Percentiles rank a stretch among this genome's conserved stretches.
Evolutionary conservation across 208 protist species (phyloP).

Genomic region (Trypanosomatidae sp.): DNA sequence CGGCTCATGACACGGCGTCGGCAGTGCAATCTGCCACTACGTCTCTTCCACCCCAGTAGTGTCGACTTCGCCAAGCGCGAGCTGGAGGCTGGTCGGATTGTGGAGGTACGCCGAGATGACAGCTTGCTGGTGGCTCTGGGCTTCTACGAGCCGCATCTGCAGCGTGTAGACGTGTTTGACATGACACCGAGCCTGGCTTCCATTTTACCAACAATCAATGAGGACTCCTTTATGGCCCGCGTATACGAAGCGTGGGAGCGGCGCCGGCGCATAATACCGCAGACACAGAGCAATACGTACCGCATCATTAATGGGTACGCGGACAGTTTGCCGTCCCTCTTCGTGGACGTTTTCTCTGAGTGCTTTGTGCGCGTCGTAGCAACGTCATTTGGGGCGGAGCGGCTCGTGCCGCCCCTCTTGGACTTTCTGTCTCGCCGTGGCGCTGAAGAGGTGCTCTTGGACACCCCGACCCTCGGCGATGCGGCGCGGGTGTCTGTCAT

Average conservation of each 20-base stretch:
- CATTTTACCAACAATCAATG: constrained; percentile 67
- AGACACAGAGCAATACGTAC: constrained; percentile 67
- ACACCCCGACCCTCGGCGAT: constrained; percentile 62
- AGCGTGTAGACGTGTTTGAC: constrained; percentile 80
- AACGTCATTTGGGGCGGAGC: constrained; percentile 67
- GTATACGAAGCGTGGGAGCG: constrained; percentile 62
- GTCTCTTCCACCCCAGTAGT: constrained; percentile 53
- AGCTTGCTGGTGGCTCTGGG: constrained; percentile 62
- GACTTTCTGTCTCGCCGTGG: constrained; percentile 70
- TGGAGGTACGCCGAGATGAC: constrained; percentile 70
- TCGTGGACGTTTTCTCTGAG: constrained; percentile 81
- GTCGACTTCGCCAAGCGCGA: constrained; percentile 56
- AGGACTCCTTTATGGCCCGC: constrained; percentile 78
- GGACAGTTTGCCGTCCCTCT: constrained; percentile 77
- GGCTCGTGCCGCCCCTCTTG: constrained; percentile 65
- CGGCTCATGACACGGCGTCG: constrained; percentile 47
- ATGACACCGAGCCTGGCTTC: constrained; percentile 36
- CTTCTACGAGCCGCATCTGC: constrained; percentile 72
- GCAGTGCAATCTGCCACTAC: constrained; percentile 48
- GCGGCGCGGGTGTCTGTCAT: constrained; percentile 45
- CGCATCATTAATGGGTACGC: constrained; percentile 73
- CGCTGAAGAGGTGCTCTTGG: constrained; percentile 74
- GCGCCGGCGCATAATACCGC: constrained; percentile 48
- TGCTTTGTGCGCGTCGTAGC: constrained; percentile 77
- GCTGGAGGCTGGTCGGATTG: constrained; percentile 51